Evolutionary conservation across 805 yeast genomes (phyloP).

Genomic region (Myxozyma udenii): DNA sequence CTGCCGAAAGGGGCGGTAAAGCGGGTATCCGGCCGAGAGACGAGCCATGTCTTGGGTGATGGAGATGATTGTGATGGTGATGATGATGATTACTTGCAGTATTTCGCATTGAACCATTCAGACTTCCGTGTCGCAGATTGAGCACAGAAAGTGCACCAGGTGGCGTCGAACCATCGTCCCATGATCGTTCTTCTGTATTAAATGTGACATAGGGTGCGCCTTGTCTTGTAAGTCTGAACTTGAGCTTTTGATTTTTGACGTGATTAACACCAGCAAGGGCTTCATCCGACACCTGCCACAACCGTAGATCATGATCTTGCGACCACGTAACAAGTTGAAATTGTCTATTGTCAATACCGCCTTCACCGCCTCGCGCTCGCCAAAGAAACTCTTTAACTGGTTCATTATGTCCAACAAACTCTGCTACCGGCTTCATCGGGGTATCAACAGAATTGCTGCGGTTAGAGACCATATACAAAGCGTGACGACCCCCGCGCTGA

Average conservation of each 20-base stretch:
- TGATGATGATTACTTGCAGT: not conserved
- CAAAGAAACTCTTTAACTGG: slow-evolving; percentile 86
- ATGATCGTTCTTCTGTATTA: slow-evolving; percentile 17
- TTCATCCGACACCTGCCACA: slow-evolving; percentile 67
- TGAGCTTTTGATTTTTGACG: slow-evolving; percentile 41
- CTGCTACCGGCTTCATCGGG: slow-evolving; percentile 50
- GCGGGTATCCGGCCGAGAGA: no score
- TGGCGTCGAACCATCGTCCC: not conserved
- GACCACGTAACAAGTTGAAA: slow-evolving; percentile 94
- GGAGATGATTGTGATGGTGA: not conserved
- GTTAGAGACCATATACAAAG: slow-evolving; percentile 49
- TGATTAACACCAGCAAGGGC: slow-evolving; percentile 44
- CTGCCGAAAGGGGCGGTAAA: no score
- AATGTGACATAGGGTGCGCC: slow-evolving; percentile 49
- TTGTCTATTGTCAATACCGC: slow-evolving; percentile 62
- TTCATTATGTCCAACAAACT: slow-evolving; percentile 77
- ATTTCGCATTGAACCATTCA: not conserved
- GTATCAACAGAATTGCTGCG: not conserved
- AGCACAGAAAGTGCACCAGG: slow-evolving; percentile 5
- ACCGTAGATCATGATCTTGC: slow-evolving; percentile 74
- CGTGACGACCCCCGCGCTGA: slow-evolving; percentile 74
- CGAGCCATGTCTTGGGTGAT: no score
- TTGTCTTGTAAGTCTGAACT: slow-evolving; percentile 42
- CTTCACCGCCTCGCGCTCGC: slow-evolving; percentile 59
- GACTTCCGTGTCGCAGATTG: not conserved